These are phyloP conservation scores for Ophiocordyceps sinensis DNA, from an alignment of 2,329 filamentous ascomycete genomes.

Conservation along the genomic window DNA sequence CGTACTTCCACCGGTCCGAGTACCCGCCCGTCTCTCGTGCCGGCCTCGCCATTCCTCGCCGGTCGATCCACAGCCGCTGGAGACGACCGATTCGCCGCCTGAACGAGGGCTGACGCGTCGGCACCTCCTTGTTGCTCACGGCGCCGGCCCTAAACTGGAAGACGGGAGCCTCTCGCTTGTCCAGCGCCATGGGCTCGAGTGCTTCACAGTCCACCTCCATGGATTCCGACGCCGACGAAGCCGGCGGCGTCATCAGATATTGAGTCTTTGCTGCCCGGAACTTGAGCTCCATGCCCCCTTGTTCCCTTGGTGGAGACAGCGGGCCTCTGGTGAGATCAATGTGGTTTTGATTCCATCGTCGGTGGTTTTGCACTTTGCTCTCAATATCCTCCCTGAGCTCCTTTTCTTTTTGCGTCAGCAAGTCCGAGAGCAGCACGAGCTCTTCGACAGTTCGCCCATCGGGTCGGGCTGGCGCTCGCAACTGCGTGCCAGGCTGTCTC, in stretches of 20 bases:
- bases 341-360: slow-evolving; percentile 81
- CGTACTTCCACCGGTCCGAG: slow-evolving; percentile 70
- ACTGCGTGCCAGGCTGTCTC: slow-evolving; percentile 46
- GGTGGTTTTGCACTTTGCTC: slow-evolving; percentile 74
- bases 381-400: slow-evolving; percentile 72
- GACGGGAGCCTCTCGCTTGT: slow-evolving; percentile 19
- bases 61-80: slow-evolving; percentile 78
- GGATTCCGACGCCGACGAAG: slow-evolving; percentile 37
- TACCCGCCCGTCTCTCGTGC: slow-evolving; percentile 29
- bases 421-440: slow-evolving; percentile 60
- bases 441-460: slow-evolving; percentile 67
- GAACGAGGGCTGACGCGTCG: slow-evolving; percentile 47
- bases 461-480: slow-evolving; percentile 54
- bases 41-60: slow-evolving; percentile 47
- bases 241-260: slow-evolving; percentile 52
- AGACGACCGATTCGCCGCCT: slow-evolving; percentile 73
- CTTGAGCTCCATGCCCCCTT: slow-evolving; percentile 40
- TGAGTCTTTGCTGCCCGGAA: slow-evolving; percentile 62
- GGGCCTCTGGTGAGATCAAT: slow-evolving; percentile 79
- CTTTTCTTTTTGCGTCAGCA: slow-evolving; percentile 67
- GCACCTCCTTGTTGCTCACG: slow-evolving; percentile 21
- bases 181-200: slow-evolving; percentile 26
- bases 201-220: slow-evolving; percentile 41
- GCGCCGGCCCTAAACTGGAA: slow-evolving; percentile 32
- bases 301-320: slow-evolving; percentile 62